Evolutionary conservation across 176 grass and related monocot species (phyloP).

Genomic region (Musa troglodytarum): DNA sequence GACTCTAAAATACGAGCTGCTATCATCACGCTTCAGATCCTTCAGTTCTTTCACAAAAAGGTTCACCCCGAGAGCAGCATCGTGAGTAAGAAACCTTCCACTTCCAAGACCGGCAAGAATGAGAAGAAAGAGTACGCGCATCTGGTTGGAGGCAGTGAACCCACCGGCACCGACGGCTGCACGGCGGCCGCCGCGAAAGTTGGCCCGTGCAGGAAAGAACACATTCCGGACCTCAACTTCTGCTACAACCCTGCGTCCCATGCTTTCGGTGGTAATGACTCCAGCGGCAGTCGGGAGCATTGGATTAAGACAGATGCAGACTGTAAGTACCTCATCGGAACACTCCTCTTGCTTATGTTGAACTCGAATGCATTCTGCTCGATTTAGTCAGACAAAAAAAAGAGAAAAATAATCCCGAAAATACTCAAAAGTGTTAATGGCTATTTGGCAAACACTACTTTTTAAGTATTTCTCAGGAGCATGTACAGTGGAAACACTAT

Average conservation of each 20-base stretch:
- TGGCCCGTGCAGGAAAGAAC: conserved; percentile 18
- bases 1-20: not conserved
- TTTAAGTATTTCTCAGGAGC: no score
- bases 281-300: conserved; percentile 49
- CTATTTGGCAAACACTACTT: no score
- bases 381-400: not conserved
- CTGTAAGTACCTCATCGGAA: conserved; percentile 45
- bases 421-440: no score
- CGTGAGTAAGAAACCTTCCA: conserved; percentile 11
- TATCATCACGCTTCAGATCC: conserved; percentile 56
- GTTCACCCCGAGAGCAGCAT: conserved; percentile 63
- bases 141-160: not conserved
- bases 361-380: not conserved
- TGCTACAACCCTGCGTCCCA: conserved; percentile 43
- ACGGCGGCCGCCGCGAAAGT: not conserved
- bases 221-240: conserved; percentile 34
- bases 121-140: conserved; percentile 1
- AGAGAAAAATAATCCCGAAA: not conserved
- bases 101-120: conserved; percentile 15
- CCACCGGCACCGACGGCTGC: not conserved
- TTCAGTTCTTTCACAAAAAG: conserved; percentile 90
- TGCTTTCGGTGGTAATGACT: conserved; percentile 12
- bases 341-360: not conserved
- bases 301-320: conserved; percentile 98
- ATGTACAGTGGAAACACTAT: no score